phyloP scores from a whole-genome alignment of 164 flowering plant genomes.

The Houttuynia cordata region DNA sequence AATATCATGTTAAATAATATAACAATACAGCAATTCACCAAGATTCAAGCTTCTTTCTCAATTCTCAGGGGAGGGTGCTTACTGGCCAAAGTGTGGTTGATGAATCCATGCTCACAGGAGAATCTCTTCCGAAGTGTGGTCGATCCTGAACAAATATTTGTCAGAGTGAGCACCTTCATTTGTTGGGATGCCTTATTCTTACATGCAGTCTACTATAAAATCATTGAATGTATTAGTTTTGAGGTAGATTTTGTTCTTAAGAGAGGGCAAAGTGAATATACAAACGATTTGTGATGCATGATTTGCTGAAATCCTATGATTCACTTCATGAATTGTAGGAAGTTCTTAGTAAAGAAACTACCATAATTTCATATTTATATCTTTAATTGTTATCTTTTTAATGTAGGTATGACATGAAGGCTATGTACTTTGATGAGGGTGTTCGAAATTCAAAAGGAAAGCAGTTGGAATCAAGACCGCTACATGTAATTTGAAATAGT shows the following conservation, averaged over 20 bases:
- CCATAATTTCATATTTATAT: too few species aligned
- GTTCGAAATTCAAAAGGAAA: conserved; percentile 71
- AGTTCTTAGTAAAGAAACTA: not conserved
- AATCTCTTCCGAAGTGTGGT: conserved; percentile 97
- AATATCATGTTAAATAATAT: not conserved
- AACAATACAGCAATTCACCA: not conserved
- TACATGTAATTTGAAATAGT: conserved; percentile 40
- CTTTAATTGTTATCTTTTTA: not conserved
- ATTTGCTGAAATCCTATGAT: too few species aligned
- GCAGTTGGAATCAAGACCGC: conserved; percentile 62
- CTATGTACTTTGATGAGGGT: conserved; percentile 74
- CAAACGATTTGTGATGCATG: too few species aligned
- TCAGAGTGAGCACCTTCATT: conserved; percentile 59
- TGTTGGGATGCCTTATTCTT: too few species aligned
- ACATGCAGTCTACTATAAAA: too few species aligned
- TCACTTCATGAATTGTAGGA: not conserved
- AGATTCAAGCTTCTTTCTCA: not conserved
- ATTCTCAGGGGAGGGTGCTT: conserved; percentile 65
- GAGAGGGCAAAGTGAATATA: not conserved
- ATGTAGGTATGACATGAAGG: conserved; percentile 81
- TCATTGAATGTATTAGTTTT: too few species aligned
- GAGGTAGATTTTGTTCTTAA: too few species aligned
- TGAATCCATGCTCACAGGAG: conserved; percentile 98
- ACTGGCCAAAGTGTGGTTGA: conserved; percentile 95
- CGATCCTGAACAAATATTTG: conserved; percentile 44